Base-by-base conservation (phyloP, 768 basidiomycete species). In the Cystobasidium onofrii region DNA sequence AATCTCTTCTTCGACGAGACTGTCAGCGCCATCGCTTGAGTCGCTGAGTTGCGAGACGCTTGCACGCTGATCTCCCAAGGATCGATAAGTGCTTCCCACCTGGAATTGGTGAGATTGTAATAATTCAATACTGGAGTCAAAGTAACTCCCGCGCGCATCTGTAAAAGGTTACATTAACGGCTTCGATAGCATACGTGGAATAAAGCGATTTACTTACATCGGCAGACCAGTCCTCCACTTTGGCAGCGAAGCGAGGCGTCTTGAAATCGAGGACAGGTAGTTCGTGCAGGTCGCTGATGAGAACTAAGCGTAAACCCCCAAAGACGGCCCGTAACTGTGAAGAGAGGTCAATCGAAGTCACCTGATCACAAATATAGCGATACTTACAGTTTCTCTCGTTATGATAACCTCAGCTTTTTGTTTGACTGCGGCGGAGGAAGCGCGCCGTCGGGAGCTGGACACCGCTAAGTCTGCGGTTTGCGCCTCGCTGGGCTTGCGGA, bases 31-130 rank as follows among this genome's bases (percentile, higher is more conserved):
- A 89, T 81, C 33, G 86, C 86, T 31, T 84, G 83, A 0, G 50
- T 73, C 6, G 50, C 57, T 18, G 77, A 75, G 12, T 25, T 64
- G 33, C 41, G 43, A 0, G 60, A 25, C 34, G 80, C 80, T 77
- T 85, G 85, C 60, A 89, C 80, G 12, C 88, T 87, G 76, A 96
- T 89, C 20, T 88, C 89, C 94, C 95, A 99, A 1, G 96, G 96
- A 79, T 99, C 96, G 75, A 95, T 91, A 67, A 99, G 77, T 34
- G 96, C 95, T 81, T 98, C 96, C 92, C 96, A 99, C 78, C 98
- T 92, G 61, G 96, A 98, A 79, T 96, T 97, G 27, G 89, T 88
- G 63, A 98, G 81, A 81, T 99, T 99, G 91, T 92, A 99, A 79
- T 96, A 99, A 74, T 88, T 92, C 80, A 96, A 89, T 63, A 88